Base-by-base conservation (phyloP, 495 filamentous ascomycete genomes). In the Penicillium alfredii region DNA sequence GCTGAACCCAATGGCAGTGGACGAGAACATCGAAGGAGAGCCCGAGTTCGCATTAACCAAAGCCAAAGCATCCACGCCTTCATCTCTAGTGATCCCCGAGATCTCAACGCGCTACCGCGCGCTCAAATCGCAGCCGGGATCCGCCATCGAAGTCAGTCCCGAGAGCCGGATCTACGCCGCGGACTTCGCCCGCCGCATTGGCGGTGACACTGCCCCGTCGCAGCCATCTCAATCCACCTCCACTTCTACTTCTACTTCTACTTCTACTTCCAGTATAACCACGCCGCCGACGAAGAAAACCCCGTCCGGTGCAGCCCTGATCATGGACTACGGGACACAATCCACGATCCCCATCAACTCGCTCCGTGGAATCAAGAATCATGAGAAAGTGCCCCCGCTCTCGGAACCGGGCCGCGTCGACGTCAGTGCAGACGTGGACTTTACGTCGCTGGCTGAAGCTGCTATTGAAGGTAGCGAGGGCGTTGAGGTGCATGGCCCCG, bases 401-500 rank as follows among this genome's bases (percentile, higher is more conserved):
- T 64, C 70, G 3, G 63, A 69, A 6, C 84, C 92, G 0, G 92
- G 92, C 0, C 74, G 78, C 20, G 84, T 89, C 3, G 92, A 98
- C 51, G 68, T 98, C 4, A 82, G 75, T 44, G 90, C 83, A 0
- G 89, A 98, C 56, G 92, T 98, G 0, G 92, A 98, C 55, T 98
- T 98, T 48, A 68, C 66, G 1, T 85, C 79, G 4, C 61, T 98
- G 4, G 88, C 85, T 3, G 90, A 96, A 61, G 70, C 84, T 2
- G 90, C 88, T 3, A 60, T 85, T 11, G 63, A 69, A 17, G 81
- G 84, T 0, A 84, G 78, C 41, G 74, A 80, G 5, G 82, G 77
- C 2, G 80, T 97, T 10, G 92, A 97, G 57, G 84, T 94, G 9
- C 88, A 96, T 58, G 92, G 92, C 0, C 92, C 92, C 3, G 81